Evolutionary conservation across 345 rosid genomes (phyloP).

Genomic region (Microthlaspi erraticum): DNA sequence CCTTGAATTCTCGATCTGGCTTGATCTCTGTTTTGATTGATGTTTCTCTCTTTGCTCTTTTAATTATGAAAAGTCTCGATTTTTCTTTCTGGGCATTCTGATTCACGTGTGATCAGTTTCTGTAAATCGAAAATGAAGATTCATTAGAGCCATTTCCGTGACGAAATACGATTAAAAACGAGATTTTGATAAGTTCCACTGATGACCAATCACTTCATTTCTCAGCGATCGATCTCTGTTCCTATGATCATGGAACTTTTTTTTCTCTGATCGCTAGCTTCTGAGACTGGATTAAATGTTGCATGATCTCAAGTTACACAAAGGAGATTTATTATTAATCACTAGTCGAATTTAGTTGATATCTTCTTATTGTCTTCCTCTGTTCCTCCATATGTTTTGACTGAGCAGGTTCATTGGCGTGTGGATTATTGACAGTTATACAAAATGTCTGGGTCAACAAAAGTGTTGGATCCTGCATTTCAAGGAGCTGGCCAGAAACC

Average conservation of each 20-base stretch:
- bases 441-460: slow-evolving; percentile 78
- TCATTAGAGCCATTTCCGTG: not conserved
- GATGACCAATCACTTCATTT: slow-evolving; percentile 3
- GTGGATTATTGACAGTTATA: not conserved
- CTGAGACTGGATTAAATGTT: slow-evolving; percentile 5
- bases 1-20: slow-evolving; percentile 24
- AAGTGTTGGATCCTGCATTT: slow-evolving; percentile 91
- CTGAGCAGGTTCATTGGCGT: slow-evolving; percentile 21
- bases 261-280: slow-evolving; percentile 20
- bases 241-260: slow-evolving; percentile 12
- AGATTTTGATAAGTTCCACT: slow-evolving; percentile 13
- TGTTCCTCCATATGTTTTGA: not conserved
- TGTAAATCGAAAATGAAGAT: slow-evolving; percentile 7
- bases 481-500: slow-evolving; percentile 93
- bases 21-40: not conserved
- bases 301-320: slow-evolving; percentile 10
- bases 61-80: slow-evolving; percentile 4
- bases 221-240: slow-evolving; percentile 3
- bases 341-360: not conserved
- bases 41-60: not conserved
- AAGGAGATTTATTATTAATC: not conserved
- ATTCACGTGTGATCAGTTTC: slow-evolving; percentile 22
- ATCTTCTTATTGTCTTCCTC: not conserved
- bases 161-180: not conserved
- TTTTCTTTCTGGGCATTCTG: not conserved